Evolutionary conservation across 2,329 filamentous ascomycete genomes (phyloP), one percentile per base, ranked within the genome.

Genomic region (Nemania sp.): DNA sequence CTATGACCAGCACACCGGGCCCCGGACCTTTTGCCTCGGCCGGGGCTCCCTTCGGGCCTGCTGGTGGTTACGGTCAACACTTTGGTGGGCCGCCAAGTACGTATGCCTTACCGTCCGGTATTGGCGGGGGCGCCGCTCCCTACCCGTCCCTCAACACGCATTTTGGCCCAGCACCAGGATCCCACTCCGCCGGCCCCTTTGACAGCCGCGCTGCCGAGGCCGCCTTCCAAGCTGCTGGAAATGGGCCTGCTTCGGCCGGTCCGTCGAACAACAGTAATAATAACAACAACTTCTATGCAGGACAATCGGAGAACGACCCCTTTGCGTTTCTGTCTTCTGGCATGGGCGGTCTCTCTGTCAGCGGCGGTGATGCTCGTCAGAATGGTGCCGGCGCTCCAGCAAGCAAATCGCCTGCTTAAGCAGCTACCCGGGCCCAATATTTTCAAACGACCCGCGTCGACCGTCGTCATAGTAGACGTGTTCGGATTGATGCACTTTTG

Each of bases 171-270:
- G 88, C 87, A 57, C 90, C 88, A 40, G 87, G 88, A 54, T 89
- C 92, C 68, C 92, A 95, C 76, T 90, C 90, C 21, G 90, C 90
- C 43, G 90, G 92, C 12, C 90, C 90, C 5, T 98, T 99, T 72
- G 93, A 97, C 73, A 96, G 92, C 80, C 91, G 93, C 65, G 90
- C 92, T 64, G 92, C 94, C 15, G 94, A 98, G 79, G 92, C 92
- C 62, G 94, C 95, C 25, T 99, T 99, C 81, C 91, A 91, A 73
- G 91, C 90, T 42, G 92, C 91, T 40, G 89, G 89, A 69, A 94
- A 95, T 68, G 91, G 90, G 57, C 89, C 89, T 18, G 87, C 88
- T 15, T 91, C 90, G 46, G 89, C 88, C 62, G 90, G 90, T 42
- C 87, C 89, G 35, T 87, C 89, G 20, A 64, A 64, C 50, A 62